phyloP scores from a whole-genome alignment of 768 basidiomycete genomes.

The Leucosporidium creatinivorum region DNA sequence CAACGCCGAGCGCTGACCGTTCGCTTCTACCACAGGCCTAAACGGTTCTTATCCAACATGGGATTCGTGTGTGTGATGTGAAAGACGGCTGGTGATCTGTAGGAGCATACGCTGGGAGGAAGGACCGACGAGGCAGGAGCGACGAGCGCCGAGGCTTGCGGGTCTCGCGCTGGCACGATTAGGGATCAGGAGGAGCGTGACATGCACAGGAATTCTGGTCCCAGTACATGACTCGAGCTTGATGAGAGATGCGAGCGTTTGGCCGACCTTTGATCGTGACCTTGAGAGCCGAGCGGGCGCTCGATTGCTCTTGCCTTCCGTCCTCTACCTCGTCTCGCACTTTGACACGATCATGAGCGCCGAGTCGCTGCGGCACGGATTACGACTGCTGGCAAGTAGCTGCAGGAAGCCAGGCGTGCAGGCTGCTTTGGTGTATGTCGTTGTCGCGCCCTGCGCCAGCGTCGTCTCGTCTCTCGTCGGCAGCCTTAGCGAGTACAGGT shows the following conservation, averaged over 20 bases:
- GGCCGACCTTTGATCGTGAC: too few species aligned
- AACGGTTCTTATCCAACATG: too few species aligned
- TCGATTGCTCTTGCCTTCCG: too few species aligned
- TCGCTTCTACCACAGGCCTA: too few species aligned
- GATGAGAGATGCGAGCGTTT: too few species aligned
- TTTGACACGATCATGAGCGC: too few species aligned
- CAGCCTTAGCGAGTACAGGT: slow-evolving; percentile 14
- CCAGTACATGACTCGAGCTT: too few species aligned
- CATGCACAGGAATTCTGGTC: neutral
- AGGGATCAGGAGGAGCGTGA: neutral
- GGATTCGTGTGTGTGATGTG: neutral
- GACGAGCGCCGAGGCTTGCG: neutral
- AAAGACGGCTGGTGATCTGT: neutral
- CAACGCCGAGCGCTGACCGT: neutral
- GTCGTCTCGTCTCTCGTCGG: neutral
- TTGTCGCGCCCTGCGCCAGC: neutral
- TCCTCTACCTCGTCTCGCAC: too few species aligned
- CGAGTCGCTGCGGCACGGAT: too few species aligned
- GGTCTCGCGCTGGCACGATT: neutral
- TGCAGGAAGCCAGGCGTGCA: too few species aligned
- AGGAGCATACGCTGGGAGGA: neutral
- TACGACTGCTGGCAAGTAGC: too few species aligned
- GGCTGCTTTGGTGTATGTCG: neutral
- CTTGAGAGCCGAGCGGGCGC: too few species aligned
- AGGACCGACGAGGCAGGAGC: neutral